Evolutionary conservation across 768 basidiomycete species (phyloP), one percentile per base, ranked within the genome.

Genomic region (Leccinum boreale): DNA sequence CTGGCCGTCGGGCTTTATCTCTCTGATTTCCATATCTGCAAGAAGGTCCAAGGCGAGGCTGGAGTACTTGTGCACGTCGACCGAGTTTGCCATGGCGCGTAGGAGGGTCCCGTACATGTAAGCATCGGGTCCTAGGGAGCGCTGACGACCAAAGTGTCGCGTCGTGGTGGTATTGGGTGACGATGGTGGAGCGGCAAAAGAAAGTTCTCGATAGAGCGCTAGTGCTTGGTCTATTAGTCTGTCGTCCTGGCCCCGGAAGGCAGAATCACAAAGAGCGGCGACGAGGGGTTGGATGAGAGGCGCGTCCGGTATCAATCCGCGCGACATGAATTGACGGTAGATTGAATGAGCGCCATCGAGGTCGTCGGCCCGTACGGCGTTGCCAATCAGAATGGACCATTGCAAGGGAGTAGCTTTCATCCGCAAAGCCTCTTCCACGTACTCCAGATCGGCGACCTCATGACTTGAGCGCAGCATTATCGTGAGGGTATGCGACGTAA

Each of bases 1-100:
- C 35, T 77, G 78, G 56, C 79, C 74, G 55, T 80, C 71, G 62
- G 77, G 65, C 0, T 77, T 66, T 23, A 91, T 67, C 5, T 75
- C 68, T 33, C 83, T 80, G 4, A 64, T 55, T 45, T 82, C 76
- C 84, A 94, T 89, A 61, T 92, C 89, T 39, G 81, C 76, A 17
- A 92, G 62, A 24, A 94, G 75, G 9, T 75, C 69, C 35, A 79
- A 62, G 0, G 81, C 79, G 7, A 78, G 68, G 5, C 78, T 74
- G 57, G 78, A 74, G 61, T 85, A 83, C 58, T 81, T 81, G 55
- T 69, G 58, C n/a, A 74, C 64, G 50, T 84, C 75, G 24, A 82
- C 78, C 3, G 77, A 71, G 50, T 72, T 71, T 24, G 71, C 69
- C 48, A 85, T 69, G 9, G 79, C 79, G 6, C 79, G 80, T 14